A percentile compares a stretch with the other conserved stretches of the same genome.
Evolutionary conservation across 192 early-diverging fungal species (phyloP).

Genomic region (Umbelopsis vinacea): DNA sequence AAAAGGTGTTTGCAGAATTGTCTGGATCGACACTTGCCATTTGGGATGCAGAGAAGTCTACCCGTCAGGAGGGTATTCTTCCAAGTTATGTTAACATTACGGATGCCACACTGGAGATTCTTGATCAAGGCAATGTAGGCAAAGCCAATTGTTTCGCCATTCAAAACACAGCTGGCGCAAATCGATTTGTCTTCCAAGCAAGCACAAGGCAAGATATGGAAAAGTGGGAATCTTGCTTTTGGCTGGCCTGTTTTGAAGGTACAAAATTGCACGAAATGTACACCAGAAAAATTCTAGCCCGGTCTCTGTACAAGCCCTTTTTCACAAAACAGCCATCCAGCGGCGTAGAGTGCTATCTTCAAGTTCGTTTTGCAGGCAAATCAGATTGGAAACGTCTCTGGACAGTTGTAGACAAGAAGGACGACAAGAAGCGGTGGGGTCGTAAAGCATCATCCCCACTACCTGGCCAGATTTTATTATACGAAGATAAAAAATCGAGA

Average conservation of each 20-base stretch:
- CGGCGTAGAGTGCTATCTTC: conserved; percentile 57
- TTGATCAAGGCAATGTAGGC: conserved; percentile 40
- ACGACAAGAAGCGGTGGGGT: conserved; percentile 38
- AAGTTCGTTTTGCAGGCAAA: conserved; percentile 54
- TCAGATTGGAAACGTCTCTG: conserved; percentile 52
- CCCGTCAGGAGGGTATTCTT: conserved; percentile 30
- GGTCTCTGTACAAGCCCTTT: conserved; percentile 49
- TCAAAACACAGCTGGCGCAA: conserved; percentile 66
- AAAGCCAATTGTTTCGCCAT: conserved; percentile 43
- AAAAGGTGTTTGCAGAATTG: conserved; percentile 70
- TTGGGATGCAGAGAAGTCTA: conserved; percentile 43
- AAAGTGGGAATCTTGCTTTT: conserved; percentile 68
- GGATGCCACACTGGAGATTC: conserved; percentile 60
- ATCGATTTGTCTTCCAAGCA: conserved; percentile 62
- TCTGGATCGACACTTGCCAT: conserved; percentile 66
- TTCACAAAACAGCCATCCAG: conserved; percentile 41
- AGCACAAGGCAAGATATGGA: conserved; percentile 60
- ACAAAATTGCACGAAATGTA: conserved; percentile 76
- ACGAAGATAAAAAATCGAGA: conserved; percentile 56
- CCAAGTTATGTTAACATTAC: conserved; percentile 76
- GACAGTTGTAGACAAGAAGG: conserved; percentile 46
- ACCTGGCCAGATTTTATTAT: conserved; percentile 48
- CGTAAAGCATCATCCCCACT: conserved; percentile 23
- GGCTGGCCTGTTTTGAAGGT: conserved; percentile 74
- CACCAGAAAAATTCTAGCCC: conserved; percentile 56